Conservation (phyloP, 441 rosid genomes). For the Aleurites moluccanus region DNA sequence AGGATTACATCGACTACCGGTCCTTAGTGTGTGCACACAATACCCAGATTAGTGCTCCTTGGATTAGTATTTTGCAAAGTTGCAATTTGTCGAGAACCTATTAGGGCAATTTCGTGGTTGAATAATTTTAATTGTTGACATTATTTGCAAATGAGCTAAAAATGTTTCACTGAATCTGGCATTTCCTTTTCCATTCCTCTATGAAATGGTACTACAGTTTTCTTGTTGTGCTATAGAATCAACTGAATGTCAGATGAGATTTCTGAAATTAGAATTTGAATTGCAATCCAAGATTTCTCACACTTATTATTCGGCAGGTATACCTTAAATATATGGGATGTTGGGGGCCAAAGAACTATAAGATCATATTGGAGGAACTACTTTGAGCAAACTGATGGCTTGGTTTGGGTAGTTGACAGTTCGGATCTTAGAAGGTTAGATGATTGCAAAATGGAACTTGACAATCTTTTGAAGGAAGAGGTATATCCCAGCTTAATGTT, state of each 20-base stretch:
- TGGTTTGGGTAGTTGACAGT: slow-evolving; percentile 97
- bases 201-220: not conserved
- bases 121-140: not conserved
- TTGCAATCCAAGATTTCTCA: not conserved
- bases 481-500: slow-evolving; percentile 30
- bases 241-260: not conserved
- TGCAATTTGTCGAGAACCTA: not conserved
- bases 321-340: slow-evolving; percentile 88
- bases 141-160: not conserved
- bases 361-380: slow-evolving; percentile 98
- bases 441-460: slow-evolving; percentile 91
- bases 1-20: no score
- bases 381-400: slow-evolving; percentile 97
- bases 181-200: not conserved
- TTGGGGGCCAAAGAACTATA: slow-evolving; percentile 94
- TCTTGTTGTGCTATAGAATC: not conserved
- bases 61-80: not conserved
- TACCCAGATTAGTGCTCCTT: not conserved
- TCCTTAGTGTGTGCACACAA: no score
- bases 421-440: slow-evolving; percentile 91
- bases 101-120: not conserved
- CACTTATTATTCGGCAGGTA: slow-evolving; percentile 47
- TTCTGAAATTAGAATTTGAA: not conserved
- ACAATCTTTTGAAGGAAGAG: slow-evolving; percentile 95
- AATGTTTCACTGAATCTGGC: not conserved